These are phyloP conservation scores for Spiromastix sp. DNA, from an alignment of 2,329 filamentous ascomycete genomes.

Conservation along the genomic window DNA sequence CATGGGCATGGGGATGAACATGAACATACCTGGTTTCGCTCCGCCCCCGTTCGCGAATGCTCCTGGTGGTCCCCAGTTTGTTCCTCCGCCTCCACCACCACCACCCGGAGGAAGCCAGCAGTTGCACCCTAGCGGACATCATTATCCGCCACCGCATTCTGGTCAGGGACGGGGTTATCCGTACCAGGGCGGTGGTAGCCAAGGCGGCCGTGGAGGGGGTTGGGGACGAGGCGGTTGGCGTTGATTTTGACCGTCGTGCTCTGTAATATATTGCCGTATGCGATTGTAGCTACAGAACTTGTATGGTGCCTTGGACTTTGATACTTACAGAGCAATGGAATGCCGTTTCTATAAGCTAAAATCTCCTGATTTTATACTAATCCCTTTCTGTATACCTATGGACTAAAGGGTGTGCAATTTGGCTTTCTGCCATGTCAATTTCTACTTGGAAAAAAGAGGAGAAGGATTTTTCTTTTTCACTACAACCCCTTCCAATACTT, in stretches of 20 bases:
- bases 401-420: no score
- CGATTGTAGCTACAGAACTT: no score
- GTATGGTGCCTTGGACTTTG: no score
- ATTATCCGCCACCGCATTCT: constrained; percentile 24
- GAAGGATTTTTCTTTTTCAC: constrained; percentile 3
- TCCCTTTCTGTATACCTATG: no score
- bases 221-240: constrained; percentile 12
- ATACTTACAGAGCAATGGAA: no score
- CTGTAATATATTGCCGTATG: no score
- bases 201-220: constrained; percentile 4
- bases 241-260: no score
- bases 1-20: constrained; percentile 9
- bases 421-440: no score
- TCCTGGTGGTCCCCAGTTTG: constrained; percentile 4
- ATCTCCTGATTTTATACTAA: no score
- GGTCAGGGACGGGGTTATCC: constrained; percentile 2
- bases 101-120: constrained; percentile 19
- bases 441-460: neutral
- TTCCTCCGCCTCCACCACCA: constrained; percentile 6
- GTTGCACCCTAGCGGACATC: constrained; percentile 22
- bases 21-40: constrained; percentile 10
- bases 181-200: constrained; percentile 2
- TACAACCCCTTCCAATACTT: constrained; percentile 59
- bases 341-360: no score
- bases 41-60: constrained; percentile 1